Evolutionary conservation across 1,284 basidiomycete species (phyloP), one percentile per base, ranked within the genome.

Genomic region (Tilletia setariae): DNA sequence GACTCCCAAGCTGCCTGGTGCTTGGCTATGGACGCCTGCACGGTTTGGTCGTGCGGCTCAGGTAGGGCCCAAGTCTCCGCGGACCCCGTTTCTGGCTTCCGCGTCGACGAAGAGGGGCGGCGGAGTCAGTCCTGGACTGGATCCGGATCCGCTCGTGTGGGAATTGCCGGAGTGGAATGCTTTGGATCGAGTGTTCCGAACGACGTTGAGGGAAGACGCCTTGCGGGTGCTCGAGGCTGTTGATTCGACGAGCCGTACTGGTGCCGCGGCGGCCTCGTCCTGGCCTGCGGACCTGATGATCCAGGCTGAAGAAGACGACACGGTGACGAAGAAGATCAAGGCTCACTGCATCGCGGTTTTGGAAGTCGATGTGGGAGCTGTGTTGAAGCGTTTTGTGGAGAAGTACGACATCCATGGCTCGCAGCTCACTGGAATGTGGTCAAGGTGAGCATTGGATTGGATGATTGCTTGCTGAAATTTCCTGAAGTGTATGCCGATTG

Each of bases 161-260:
- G 53, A 59, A 30, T 9, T 59, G 25, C 8, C 53, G 23, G 53
- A 59, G 53, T 59, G 53, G 53, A 59, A 15, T 19, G 53, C 53
- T 15, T 30, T 59, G 53, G 53, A 59, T 30, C 53, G 23, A 9
- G 53, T 59, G 23, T 59, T 59, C 4, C 53, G 53, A 9, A 21
- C 11, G 25, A 21, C 15, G 32, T 21, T 59, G 19, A 21, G 53
- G 11, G 21, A 23, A 30, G n/a, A 59, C 19, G 53, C 53, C 9
- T 11, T 59, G 25, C 53, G 53, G 7, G 23, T 59, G 21, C 53
- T 59, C 53, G 53, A 59, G 15, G 53, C 23, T 9, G 16, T 30
- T 59, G 53, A 59, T 21, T 49, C 47, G 47, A 19, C n/a, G n/a
- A 49, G 44, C n/a, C 44, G 44, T 15, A 46, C 15, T 2, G 13